These are phyloP conservation scores for Psilocybe azurescens DNA, from an alignment of 768 basidiomycete genomes.

Conservation along the genomic window DNA sequence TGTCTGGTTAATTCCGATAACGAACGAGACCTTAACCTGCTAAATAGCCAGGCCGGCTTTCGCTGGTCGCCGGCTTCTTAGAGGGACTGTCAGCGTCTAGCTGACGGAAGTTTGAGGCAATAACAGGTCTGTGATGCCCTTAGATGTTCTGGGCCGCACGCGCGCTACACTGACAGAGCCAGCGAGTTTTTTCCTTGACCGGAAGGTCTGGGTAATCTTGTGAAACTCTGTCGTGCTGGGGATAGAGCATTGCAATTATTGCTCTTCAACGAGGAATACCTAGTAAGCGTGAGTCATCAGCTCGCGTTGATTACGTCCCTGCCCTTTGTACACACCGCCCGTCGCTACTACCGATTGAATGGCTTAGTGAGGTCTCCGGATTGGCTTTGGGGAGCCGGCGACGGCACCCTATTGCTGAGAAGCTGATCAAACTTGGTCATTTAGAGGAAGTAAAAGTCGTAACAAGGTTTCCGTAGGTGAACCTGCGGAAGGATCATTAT, in stretches of 20 bases:
- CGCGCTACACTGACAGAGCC: slow-evolving; percentile 90
- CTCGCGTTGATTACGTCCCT: slow-evolving; percentile 90
- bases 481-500: slow-evolving; percentile 82
- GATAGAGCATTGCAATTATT: slow-evolving; percentile 93
- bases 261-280: slow-evolving; percentile 92
- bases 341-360: slow-evolving; percentile 92
- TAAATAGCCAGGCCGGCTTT: slow-evolving; percentile 85
- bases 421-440: slow-evolving; percentile 81
- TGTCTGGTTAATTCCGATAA: slow-evolving; percentile 98
- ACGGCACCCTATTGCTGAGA: slow-evolving; percentile 45
- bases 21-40: slow-evolving; percentile 93
- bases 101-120: slow-evolving; percentile 88
- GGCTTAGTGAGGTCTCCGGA: slow-evolving; percentile 89
- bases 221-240: slow-evolving; percentile 51
- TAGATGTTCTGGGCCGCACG: slow-evolving; percentile 90
- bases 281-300: slow-evolving; percentile 90
- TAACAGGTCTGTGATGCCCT: slow-evolving; percentile 93
- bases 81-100: slow-evolving; percentile 85
- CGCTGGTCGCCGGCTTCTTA: slow-evolving; percentile 82
- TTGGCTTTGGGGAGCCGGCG: slow-evolving; percentile 68
- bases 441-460: slow-evolving; percentile 87
- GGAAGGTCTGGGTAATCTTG: slow-evolving; percentile 61
- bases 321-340: slow-evolving; percentile 91
- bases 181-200: slow-evolving; percentile 80
- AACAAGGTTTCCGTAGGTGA: slow-evolving; percentile 85